Conservation (phyloP, 129 eudicot genomes). For the Saposhnikovia divaricata region DNA sequence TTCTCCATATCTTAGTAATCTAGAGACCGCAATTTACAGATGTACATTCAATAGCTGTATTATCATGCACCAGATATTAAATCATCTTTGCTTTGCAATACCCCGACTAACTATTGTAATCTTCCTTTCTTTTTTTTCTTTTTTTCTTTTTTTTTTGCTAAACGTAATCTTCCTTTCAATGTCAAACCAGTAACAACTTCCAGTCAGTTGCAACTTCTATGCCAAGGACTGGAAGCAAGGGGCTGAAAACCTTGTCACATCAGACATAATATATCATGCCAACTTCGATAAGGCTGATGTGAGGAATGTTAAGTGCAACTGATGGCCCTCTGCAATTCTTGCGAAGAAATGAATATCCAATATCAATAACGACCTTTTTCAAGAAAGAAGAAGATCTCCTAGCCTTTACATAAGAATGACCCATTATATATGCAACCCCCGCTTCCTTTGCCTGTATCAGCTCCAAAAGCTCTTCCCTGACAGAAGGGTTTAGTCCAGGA, state of each 20-base stretch:
- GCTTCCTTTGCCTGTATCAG: slow-evolving; percentile 89
- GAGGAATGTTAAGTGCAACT: slow-evolving; percentile 92
- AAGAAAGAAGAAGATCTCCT: slow-evolving; percentile 65
- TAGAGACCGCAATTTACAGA: neutral
- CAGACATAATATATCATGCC: slow-evolving; percentile 95
- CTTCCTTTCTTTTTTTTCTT: too few relatives aligned
- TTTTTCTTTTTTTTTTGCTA: too few relatives aligned
- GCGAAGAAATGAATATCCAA: slow-evolving; percentile 78
- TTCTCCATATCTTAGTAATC: too few relatives aligned
- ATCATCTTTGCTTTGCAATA: neutral
- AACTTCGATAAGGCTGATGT: slow-evolving; percentile 91
- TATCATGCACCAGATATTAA: neutral
- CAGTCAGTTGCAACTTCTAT: neutral
- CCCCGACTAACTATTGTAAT: neutral
- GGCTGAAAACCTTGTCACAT: neutral
- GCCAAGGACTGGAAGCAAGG: too few relatives aligned
- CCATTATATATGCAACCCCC: slow-evolving; percentile 93
- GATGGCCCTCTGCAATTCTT: slow-evolving; percentile 91
- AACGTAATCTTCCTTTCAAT: neutral
- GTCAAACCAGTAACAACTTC: neutral
- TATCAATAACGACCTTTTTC: slow-evolving; percentile 68
- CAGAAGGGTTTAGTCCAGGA: slow-evolving; percentile 53
- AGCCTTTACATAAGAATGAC: slow-evolving; percentile 90
- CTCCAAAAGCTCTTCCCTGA: slow-evolving; percentile 67
- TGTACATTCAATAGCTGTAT: neutral